Conservation (phyloP, 441 rosid genomes). For the Eutrema salsugineum region DNA sequence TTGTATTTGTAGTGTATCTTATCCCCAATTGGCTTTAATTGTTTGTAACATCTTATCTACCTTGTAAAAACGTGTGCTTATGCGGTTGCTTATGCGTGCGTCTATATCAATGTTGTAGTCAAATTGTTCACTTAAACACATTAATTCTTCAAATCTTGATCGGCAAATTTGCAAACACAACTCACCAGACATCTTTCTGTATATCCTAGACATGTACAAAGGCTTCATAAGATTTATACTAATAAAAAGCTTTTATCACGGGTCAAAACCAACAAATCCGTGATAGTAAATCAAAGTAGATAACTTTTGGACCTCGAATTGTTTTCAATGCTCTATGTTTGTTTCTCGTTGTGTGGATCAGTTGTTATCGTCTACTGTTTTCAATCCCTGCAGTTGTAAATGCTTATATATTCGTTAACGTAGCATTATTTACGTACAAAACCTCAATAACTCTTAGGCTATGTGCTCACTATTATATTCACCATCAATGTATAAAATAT, state of each 20-base stretch:
- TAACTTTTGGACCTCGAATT: neutral
- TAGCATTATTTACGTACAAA: too few species aligned
- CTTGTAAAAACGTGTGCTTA: constrained; percentile 14
- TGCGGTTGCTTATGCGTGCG: neutral
- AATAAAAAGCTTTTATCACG: neutral
- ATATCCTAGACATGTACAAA: neutral
- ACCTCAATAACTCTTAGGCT: neutral
- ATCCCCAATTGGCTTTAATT: neutral
- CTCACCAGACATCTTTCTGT: neutral
- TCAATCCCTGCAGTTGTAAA: neutral
- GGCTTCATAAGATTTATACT: neutral
- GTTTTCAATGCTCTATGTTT: neutral
- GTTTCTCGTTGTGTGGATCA: neutral
- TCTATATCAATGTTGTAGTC: neutral
- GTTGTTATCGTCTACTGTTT: neutral
- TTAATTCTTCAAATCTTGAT: neutral
- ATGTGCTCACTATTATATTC: neutral
- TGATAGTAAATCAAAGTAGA: neutral
- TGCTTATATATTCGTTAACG: neutral
- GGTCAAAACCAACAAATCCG: neutral
- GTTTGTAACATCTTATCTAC: neutral
- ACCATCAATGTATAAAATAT: neutral
- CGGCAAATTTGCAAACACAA: neutral
- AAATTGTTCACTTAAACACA: constrained; percentile 6
- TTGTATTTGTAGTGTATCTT: neutral